A percentile compares a stretch with the other conserved stretches of the same genome.
Conservation (phyloP, 208 protist species). For the Endotrypanum monterogeii region DNA sequence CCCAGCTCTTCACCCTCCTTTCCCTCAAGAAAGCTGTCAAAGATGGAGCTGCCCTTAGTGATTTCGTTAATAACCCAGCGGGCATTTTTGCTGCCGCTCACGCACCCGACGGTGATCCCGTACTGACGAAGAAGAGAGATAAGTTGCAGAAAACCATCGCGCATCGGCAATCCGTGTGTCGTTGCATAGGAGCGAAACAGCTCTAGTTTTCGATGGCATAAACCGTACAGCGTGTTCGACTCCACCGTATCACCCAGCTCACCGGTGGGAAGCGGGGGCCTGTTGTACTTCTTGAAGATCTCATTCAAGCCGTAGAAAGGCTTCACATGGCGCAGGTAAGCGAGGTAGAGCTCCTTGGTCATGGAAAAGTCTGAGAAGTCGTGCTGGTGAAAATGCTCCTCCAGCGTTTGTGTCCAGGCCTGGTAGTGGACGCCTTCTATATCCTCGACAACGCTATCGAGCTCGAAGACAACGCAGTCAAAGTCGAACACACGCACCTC, state of each 20-base stretch:
- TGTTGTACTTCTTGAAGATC: slow-evolving; percentile 69
- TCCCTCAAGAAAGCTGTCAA: slow-evolving; percentile 81
- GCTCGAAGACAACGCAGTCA: slow-evolving; percentile 90
- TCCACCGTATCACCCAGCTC: slow-evolving; percentile 45
- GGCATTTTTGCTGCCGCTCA: slow-evolving; percentile 84
- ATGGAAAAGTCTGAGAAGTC: slow-evolving; percentile 48
- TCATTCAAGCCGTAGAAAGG: slow-evolving; percentile 63
- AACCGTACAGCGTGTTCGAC: slow-evolving; percentile 57
- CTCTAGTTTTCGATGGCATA: slow-evolving; percentile 71
- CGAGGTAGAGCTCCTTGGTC: slow-evolving; percentile 81
- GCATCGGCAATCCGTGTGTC: slow-evolving; percentile 47
- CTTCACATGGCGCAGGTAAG: slow-evolving; percentile 78
- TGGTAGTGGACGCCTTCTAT: slow-evolving; percentile 85
- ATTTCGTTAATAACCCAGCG: slow-evolving; percentile 70
- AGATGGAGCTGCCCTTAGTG: slow-evolving; percentile 52
- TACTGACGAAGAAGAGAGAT: slow-evolving; percentile 71
- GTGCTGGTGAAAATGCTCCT: slow-evolving; percentile 61
- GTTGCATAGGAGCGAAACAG: slow-evolving; percentile 64
- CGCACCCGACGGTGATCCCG: slow-evolving; percentile 82
- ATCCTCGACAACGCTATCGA: slow-evolving; percentile 81
- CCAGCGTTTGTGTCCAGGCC: slow-evolving; percentile 85
- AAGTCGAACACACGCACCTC: slow-evolving; percentile 85
- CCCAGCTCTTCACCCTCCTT: slow-evolving; percentile 57
- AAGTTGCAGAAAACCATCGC: slow-evolving; percentile 62
- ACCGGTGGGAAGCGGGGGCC: slow-evolving; percentile 45